A percentile compares a stretch with the other conserved stretches of the same genome.
Evolutionary conservation across 306 rosid genomes (phyloP).

Genomic region (Nissolia schottii): DNA sequence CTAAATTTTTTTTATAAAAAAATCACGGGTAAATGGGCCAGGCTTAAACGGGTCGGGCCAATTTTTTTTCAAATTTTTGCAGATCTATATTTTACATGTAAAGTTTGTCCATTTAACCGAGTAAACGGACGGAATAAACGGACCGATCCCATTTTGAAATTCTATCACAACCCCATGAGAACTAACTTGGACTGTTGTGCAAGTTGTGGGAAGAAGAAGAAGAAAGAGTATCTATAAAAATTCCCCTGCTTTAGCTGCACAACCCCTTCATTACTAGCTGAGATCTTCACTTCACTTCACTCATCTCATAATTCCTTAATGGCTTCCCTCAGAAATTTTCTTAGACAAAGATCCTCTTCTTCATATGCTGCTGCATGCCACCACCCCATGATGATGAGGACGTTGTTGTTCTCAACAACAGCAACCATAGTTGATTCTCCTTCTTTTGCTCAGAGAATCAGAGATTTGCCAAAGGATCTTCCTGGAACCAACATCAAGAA

Average conservation of each 20-base stretch:
- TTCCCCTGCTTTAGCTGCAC: too few relatives aligned
- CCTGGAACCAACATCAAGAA: conserved; percentile 74
- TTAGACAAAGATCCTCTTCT: conserved; percentile 35
- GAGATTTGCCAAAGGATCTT: conserved; percentile 79
- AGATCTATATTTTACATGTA: too few relatives aligned
- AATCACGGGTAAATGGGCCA: too few relatives aligned
- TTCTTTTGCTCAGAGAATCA: conserved; percentile 61
- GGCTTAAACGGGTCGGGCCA: too few relatives aligned
- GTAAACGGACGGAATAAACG: too few relatives aligned
- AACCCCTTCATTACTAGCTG: too few relatives aligned
- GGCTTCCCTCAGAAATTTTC: conserved; percentile 49
- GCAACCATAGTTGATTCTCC: conserved; percentile 39
- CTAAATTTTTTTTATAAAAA: too few relatives aligned
- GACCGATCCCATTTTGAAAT: too few relatives aligned
- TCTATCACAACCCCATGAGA: neutral
- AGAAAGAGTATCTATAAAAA: neutral
- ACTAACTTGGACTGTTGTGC: neutral
- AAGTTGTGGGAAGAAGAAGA: neutral
- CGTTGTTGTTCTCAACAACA: conserved; percentile 43
- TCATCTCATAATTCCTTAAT: conserved; percentile 16
- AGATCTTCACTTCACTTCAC: neutral
- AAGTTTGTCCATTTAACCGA: too few relatives aligned
- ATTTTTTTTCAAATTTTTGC: too few relatives aligned
- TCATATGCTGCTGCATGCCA: neutral
- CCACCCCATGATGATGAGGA: neutral